Base-by-base conservation (phyloP, 2,329 filamentous ascomycete species). In the Fusarium mangiferae region DNA sequence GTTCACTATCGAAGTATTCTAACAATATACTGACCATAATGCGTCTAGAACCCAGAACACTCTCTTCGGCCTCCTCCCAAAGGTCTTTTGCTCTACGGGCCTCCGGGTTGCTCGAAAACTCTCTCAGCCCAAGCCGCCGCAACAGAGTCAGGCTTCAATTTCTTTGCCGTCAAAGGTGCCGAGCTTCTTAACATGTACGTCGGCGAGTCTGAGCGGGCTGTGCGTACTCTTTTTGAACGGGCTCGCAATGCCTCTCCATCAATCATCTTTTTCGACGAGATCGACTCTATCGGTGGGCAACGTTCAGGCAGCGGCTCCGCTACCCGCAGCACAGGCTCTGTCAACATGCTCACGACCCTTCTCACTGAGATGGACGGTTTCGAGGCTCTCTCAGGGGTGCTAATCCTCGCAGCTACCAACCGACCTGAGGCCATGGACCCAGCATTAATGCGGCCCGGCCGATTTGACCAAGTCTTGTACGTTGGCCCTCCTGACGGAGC, bases 101-200 rank as follows among this genome's bases (percentile, higher is more conserved):
- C 96, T 0, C 96, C 96, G 0, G 96, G 96, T 7, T 98, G 96
- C 83, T 97, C 95, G 73, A 98, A 98, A 84, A 98, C 96, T 0
- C 90, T 98, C 80, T 94, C 91, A 0, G 96, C 96, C 0, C 95
- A 97, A 81, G 96, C 96, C 35, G 90, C 97, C 76, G 96, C 96
- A 22, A 97, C 94, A 12, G 95, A 97, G 81, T 94, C 94, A 36
- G 93, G 93, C 8, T 92, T 97, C 83, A 98, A 98, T 81, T 98
- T 98, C 86, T 92, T 98, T 80, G 93, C 95, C 14, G 94, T 98
- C 74, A 98, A 98, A 83, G 96, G 95, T 33, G 94, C 94, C 41
- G 96, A 98, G 82, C 89, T 98, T 18, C 91, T 98, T 68, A 97
- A 95, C 83, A 98, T 97, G 94, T 98, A 98, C 82, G 95, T 98